Evolutionary conservation across 208 protist genomes (phyloP).

Genomic region (Histomonas meleagridis): DNA sequence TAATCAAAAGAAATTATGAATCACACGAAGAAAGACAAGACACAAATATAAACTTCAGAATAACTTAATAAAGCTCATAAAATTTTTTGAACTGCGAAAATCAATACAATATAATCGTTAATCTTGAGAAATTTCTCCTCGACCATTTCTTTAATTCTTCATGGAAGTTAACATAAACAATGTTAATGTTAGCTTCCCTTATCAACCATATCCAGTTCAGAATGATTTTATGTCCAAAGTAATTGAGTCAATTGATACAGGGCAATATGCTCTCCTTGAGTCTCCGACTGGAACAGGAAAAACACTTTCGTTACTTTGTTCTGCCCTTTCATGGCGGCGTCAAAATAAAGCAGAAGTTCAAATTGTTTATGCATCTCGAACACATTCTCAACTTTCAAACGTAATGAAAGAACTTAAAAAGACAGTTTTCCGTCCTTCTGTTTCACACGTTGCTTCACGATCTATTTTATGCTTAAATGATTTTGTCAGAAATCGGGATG

Average conservation of each 20-base stretch:
- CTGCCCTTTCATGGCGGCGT: not conserved
- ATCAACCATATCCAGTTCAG: not conserved
- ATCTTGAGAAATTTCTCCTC: too few species aligned
- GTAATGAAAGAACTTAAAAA: slow-evolving; percentile 35
- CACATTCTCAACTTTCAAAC: slow-evolving; percentile 37
- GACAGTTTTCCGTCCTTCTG: not conserved
- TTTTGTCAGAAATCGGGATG: not conserved
- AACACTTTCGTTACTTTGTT: slow-evolving; percentile 24
- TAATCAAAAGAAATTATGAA: too few species aligned
- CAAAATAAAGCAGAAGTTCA: not conserved
- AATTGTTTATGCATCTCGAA: slow-evolving; percentile 28
- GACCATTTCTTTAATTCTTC: too few species aligned
- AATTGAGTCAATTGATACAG: not conserved
- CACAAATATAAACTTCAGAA: too few species aligned
- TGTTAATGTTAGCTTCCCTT: not conserved
- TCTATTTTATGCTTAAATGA: not conserved
- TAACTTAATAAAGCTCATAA: too few species aligned
- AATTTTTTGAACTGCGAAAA: too few species aligned
- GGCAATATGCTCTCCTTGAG: slow-evolving; percentile 13
- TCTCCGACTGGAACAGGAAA: slow-evolving; percentile 35
- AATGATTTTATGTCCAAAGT: slow-evolving; percentile 8
- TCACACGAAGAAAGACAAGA: too few species aligned
- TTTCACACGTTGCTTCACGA: not conserved
- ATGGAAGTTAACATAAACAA: not conserved
- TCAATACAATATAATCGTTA: too few species aligned